phyloP scores from a whole-genome alignment of 495 filamentous ascomycete genomes.

The Penicilliopsis zonata region DNA sequence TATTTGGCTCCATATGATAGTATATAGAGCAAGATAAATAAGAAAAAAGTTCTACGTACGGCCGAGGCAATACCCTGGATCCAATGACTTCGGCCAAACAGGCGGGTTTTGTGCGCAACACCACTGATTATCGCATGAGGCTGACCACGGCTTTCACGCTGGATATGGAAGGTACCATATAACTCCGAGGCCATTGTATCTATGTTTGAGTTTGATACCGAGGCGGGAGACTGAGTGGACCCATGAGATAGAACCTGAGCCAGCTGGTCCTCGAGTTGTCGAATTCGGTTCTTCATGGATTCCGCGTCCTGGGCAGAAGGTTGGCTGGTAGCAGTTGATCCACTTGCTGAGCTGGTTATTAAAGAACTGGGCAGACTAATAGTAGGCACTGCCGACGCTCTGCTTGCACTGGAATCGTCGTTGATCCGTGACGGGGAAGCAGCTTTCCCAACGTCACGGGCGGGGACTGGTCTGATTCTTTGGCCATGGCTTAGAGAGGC shows the following conservation, averaged over 20 bases:
- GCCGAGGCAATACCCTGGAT: conserved; percentile 23
- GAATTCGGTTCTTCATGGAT: conserved; percentile 22
- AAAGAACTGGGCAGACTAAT: no score
- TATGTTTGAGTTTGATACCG: conserved; percentile 13
- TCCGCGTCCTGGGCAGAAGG: conserved; percentile 21
- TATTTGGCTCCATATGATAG: no score
- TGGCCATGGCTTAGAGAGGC: conserved; percentile 2
- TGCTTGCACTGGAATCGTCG: background rate
- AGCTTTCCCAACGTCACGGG: no score
- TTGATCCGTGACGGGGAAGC: no score
- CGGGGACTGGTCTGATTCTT: conserved; percentile 1
- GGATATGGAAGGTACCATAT: conserved; percentile 15
- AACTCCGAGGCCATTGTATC: conserved; percentile 13
- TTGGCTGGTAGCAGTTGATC: conserved; percentile 19
- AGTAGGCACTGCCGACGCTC: background rate
- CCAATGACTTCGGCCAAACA: conserved; percentile 48
- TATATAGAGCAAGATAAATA: no score
- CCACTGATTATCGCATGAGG: conserved; percentile 17
- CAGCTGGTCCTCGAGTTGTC: conserved; percentile 34
- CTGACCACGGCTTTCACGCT: conserved; percentile 14
- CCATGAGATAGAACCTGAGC: conserved; percentile 8
- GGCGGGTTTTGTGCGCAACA: conserved; percentile 39
- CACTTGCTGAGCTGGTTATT: conserved; percentile 9
- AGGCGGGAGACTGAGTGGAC: conserved; percentile 2
- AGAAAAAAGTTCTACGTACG: no score